Conservation (phyloP, 2,329 filamentous ascomycete genomes). For the Calonectria crousiana region DNA sequence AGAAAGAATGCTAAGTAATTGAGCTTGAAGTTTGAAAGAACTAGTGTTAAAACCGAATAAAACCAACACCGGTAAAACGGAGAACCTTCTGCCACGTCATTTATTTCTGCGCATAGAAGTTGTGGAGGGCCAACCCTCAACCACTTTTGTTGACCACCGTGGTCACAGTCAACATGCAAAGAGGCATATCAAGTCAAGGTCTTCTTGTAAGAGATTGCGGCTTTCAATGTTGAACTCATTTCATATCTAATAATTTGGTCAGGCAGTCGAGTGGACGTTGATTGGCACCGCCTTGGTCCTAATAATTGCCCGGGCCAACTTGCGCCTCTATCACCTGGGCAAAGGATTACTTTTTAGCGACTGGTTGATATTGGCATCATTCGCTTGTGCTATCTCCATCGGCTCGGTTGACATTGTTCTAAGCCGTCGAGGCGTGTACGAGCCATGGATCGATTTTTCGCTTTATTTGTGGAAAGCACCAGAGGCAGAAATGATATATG, state of each 20-base stretch:
- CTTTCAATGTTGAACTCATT: accelerated
- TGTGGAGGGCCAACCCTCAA: too few relatives aligned
- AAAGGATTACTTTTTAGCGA: background rate
- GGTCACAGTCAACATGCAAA: background rate
- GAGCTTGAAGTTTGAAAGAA: background rate
- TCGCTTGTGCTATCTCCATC: background rate
- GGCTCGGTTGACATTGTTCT: background rate
- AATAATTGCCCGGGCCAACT: background rate
- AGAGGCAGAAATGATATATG: background rate
- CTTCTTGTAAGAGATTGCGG: background rate
- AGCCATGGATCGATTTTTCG: background rate
- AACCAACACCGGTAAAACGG: background rate
- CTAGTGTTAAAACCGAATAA: background rate
- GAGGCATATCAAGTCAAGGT: background rate
- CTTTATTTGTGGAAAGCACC: background rate
- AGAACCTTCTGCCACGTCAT: background rate
- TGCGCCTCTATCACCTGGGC: background rate
- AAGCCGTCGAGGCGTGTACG: background rate
- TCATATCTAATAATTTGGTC: background rate
- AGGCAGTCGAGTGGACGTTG: conserved; percentile 6
- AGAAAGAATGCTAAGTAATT: background rate
- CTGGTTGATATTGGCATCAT: background rate
- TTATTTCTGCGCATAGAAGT: too few relatives aligned
- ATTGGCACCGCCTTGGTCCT: background rate
- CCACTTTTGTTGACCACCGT: background rate